phyloP scores from a whole-genome alignment of 129 eudicot genomes.

The Erigeron canadensis region DNA sequence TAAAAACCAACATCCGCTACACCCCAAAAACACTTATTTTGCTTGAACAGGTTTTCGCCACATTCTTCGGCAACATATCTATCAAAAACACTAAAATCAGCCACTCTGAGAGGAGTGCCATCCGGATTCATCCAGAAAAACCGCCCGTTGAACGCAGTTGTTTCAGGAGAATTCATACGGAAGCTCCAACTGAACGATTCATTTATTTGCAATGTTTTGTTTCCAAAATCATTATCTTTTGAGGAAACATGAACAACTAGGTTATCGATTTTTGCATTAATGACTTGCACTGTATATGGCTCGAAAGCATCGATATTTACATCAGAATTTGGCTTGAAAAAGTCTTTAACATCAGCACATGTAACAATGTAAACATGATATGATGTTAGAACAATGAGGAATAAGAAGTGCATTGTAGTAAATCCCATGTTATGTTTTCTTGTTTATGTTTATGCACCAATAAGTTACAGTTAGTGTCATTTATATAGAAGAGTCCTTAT shows the following conservation, averaged over 20 bases:
- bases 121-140: conserved; percentile 24
- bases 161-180: neutral
- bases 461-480: too few relatives aligned
- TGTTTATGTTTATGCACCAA: too few relatives aligned
- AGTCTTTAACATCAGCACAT: too few relatives aligned
- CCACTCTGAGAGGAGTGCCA: neutral
- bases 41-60: neutral
- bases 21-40: conserved; percentile 14
- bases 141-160: neutral
- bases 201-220: neutral
- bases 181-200: conserved; percentile 5
- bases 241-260: conserved; percentile 17
- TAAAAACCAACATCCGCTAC: conserved; percentile 15
- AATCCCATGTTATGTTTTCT: neutral
- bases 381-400: neutral
- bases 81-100: conserved; percentile 22
- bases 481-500: too few relatives aligned
- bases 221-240: conserved; percentile 10
- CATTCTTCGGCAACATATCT: conserved; percentile 2
- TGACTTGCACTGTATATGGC: neutral
- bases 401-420: neutral
- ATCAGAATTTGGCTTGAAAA: too few relatives aligned
- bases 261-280: neutral
- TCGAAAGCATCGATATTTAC: neutral
- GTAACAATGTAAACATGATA: conserved; percentile 12